Evolutionary conservation across 495 filamentous ascomycete genomes (phyloP).

Genomic region (Tuber melanosporum): DNA sequence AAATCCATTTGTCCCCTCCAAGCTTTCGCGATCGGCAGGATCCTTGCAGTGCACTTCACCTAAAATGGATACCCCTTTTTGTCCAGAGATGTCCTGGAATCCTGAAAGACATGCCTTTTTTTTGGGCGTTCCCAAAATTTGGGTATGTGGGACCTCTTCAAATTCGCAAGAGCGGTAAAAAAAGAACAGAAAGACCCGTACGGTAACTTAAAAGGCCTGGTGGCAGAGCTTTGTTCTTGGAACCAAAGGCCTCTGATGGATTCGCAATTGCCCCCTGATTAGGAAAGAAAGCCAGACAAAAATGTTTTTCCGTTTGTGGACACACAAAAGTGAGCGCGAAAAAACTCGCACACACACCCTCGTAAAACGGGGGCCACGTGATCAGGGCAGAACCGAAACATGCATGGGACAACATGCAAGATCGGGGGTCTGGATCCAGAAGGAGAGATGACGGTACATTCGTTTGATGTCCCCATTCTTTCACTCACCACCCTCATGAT

Average conservation of each 20-base stretch:
- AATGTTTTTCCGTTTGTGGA: neutral
- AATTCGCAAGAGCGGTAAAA: neutral
- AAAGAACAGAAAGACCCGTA: neutral
- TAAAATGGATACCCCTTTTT: neutral
- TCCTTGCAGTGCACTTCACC: neutral
- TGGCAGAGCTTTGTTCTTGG: neutral
- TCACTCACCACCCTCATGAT: constrained; percentile 7
- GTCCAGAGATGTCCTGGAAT: neutral
- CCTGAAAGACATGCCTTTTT: neutral
- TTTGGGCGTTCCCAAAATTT: neutral
- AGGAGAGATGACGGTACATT: constrained; percentile 21
- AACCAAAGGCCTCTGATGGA: neutral
- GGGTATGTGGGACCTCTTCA: neutral
- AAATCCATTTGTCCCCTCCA: neutral
- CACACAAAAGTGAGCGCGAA: neutral
- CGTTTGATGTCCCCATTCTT: constrained; percentile 18
- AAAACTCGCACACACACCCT: neutral
- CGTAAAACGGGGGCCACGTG: constrained; percentile 17
- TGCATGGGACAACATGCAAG: constrained; percentile 36
- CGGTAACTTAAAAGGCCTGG: neutral
- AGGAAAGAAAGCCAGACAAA: neutral
- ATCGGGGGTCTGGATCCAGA: constrained; percentile 28
- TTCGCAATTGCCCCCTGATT: neutral
- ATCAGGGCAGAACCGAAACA: constrained; percentile 30
- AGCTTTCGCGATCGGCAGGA: constrained; percentile 3